Base-by-base conservation (phyloP, 192 early-diverging fungal genomes). In the Podila verticillata region DNA sequence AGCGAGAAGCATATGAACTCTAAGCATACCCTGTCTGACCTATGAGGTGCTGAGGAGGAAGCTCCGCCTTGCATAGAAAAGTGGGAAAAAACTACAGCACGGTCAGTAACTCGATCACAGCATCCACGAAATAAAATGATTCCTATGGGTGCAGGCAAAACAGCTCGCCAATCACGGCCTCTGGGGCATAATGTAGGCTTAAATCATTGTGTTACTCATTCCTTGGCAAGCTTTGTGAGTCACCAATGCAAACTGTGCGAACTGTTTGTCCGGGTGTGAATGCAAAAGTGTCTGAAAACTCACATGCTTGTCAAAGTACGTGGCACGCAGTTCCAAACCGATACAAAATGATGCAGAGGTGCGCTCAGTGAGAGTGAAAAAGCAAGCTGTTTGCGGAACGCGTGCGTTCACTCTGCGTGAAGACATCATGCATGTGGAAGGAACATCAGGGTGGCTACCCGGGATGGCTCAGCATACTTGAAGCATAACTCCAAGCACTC, bases 291-390 rank as follows among this genome's bases (percentile, higher is more conserved):
- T n/a, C n/a, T n/a, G n/a, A n/a, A n/a, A n/a, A n/a, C n/a, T 28
- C 57, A 48, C 63, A 65, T 30, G 28, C 47, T 49, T 6, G 47
- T 48, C 63, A 65, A 65, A 65, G 47, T 17, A 48, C 44, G 63
- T 65, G 48, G 35, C 57, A 59, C 29, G 28, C 57, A 59, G 1
- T 31, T 31, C 57, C 29, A 10, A 59, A 15, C 57, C 7, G 28
- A 35, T 31, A 59, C 26, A 59, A 65, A 49, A 29, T 65, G 63
- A 65, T 49, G 63, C 63, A 65, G 63, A 10, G 63, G 63, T 65
- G 28, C 63, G 63, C 63, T 65, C 63, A 49, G 28, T 29, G 63
- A 47, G 47, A 65, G 47, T 65, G 63, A 63, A 63, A 63, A 65
- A 48, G n/a, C 63, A 49, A 65, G 63, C 63, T 65, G 47, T 65